Evolutionary conservation across 345 rosid genomes (phyloP), one percentile per base, ranked within the genome.

Genomic region (Stellera chamaejasme): DNA sequence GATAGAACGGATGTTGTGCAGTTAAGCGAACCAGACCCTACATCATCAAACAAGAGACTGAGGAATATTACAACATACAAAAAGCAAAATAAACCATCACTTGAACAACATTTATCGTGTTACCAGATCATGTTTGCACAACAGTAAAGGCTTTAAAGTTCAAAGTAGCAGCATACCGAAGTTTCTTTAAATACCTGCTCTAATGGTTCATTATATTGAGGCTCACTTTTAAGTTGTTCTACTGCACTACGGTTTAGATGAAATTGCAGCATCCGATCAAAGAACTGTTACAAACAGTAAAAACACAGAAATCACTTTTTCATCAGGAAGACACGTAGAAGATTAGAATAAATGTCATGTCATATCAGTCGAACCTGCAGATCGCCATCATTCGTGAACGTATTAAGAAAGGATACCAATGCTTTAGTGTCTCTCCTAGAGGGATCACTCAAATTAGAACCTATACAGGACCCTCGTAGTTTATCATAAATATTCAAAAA

Each of bases 11-110:
- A 66, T 88, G 87, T 11, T 78, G 75, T 50, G 86, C 50, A 44
- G 99, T 92, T 72, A 69, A 65, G 51, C 84, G 76, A 43, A 86
- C 90, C 61, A 92, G 67, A 78, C 75, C 84, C 97, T 84, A 87
- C 82, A 77, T 61, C 67, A 74, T 77, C 88, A 75, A 61, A 73
- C 54, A 23, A 58, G 52, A 56, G 64, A 70, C 70, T 48, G 75
- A 15, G 41, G 67, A 68, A 42, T 25, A 48, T 68, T 54, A 66
- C 46, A 50, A 45, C 13, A 48, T 32, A 32, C 9, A 8, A 32
- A 32, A 32, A 5, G 39, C 39, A 32, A 32, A 46, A 13, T 12
- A 55, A 23, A 10, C 1, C 11, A 45, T 39, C 8, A 26, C 53
- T 3, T 28, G 45, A 7, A 13, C 1, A 58, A 48, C 11, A 51